Evolutionary conservation across 1,139 yeast species (phyloP).

Genomic region (Taphrina confusa): DNA sequence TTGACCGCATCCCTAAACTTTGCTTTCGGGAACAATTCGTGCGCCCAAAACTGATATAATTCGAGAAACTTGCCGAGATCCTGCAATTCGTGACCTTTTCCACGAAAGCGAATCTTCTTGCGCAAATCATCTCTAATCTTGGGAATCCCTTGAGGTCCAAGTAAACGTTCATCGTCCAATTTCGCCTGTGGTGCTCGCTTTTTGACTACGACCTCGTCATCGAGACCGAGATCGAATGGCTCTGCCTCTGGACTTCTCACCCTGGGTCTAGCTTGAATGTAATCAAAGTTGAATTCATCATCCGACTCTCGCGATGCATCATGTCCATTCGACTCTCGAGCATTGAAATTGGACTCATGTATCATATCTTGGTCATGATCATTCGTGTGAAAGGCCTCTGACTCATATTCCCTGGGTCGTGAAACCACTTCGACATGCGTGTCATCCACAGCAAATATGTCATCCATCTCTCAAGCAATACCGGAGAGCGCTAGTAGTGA

Average conservation of each 20-base stretch:
- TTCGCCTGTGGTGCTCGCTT: slow-evolving; percentile 44
- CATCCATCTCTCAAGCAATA: slow-evolving; percentile 24
- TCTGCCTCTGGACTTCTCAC: neutral
- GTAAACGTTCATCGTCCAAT: slow-evolving; percentile 47
- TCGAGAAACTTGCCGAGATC: slow-evolving; percentile 57
- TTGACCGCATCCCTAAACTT: slow-evolving; percentile 62
- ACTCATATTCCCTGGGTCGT: neutral
- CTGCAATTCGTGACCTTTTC: slow-evolving; percentile 49
- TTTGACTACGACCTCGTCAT: slow-evolving; percentile 45
- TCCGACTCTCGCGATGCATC: no score
- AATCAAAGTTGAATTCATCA: slow-evolving; percentile 9
- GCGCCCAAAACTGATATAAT: slow-evolving; percentile 84
- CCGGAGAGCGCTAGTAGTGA: no score
- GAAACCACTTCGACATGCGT: slow-evolving; percentile 19
- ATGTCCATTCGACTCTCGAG: no score
- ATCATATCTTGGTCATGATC: neutral
- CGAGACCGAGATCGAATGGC: slow-evolving; percentile 46
- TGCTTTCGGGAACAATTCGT: slow-evolving; percentile 74
- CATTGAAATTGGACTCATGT: no score
- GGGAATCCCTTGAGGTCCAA: slow-evolving; percentile 47
- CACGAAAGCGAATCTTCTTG: slow-evolving; percentile 45
- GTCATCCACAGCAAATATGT: slow-evolving; percentile 20
- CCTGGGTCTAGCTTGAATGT: slow-evolving; percentile 3
- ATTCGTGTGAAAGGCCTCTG: neutral
- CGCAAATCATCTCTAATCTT: slow-evolving; percentile 43